Base-by-base conservation (phyloP, 2,329 filamentous ascomycete genomes). In the Hymenoscyphus scutula region DNA sequence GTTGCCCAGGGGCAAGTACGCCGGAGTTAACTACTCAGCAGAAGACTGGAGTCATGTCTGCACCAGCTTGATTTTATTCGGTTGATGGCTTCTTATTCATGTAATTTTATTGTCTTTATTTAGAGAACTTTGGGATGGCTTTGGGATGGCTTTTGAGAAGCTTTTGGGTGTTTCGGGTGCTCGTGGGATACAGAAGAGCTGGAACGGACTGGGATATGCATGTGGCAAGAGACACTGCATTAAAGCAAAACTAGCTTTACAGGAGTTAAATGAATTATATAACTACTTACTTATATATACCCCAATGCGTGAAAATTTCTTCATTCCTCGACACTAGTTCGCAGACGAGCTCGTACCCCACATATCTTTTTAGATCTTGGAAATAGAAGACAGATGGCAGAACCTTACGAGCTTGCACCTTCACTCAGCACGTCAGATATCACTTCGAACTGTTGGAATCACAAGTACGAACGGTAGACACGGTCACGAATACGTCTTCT, bases 1-100 rank as follows among this genome's bases (percentile, higher is more conserved):
- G 64, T 7, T 66, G 64, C 32, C 64, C 64, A 6, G 64, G 54
- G 25, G 62, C 64, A 23, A 62, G 60, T 37, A 62, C 62, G 7
- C 64, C 64, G 17, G 62, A 66, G 19, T 54, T 64, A 55, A 59
- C 59, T 15, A 53, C 48, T 1, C 59, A 64, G 58, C 64, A 66
- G 56, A 61, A 66, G 58, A 66, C 64, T 6, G 64, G 64, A 1
- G 51, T 61, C 15, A 23, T 23, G 45, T 48, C 45, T 25, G 7
- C 34, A 37, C 34, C 45, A 25, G 45, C 45, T 48, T 48, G 45
- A 48, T 19, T 25, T 25, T 19, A 8, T 23, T 25, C 25, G 10
- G 8, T 48, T 25, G 19, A 48, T 48, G 19, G 23, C 5, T 48
- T 48, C 23, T 48, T 19, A 48, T 48, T 48, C 45, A 13, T 48